A percentile compares a stretch with the other conserved stretches of the same genome.
Conservation (phyloP, 2,329 filamentous ascomycete genomes). For the Colletotrichum truncatum region DNA sequence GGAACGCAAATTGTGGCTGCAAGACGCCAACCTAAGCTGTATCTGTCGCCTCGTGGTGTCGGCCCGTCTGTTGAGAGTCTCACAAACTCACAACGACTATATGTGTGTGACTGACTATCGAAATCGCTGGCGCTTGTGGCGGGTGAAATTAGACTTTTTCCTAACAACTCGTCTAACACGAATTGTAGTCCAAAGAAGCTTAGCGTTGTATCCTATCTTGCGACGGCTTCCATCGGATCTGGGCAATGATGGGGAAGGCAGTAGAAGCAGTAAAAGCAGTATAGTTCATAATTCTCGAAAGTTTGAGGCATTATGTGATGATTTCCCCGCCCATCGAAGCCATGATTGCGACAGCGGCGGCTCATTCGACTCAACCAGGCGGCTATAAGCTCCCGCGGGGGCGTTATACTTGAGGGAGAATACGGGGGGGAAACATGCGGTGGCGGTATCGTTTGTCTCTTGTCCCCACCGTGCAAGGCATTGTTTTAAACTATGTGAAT, state of each 20-base stretch:
- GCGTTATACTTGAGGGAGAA: not conserved
- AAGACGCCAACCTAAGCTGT: not conserved
- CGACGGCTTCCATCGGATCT: not conserved
- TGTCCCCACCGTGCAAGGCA: no score
- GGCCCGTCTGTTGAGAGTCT: not conserved
- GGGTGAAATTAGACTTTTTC: not conserved
- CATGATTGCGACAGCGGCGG: not conserved
- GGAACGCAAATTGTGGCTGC: not conserved
- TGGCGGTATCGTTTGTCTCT: not conserved
- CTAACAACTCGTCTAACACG: not conserved
- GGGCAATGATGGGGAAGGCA: no score
- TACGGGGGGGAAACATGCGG: no score
- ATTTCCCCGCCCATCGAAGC: not conserved
- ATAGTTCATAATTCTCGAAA: not conserved
- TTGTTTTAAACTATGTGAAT: no score
- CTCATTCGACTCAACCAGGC: not conserved
- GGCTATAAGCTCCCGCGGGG: not conserved
- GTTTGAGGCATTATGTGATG: not conserved
- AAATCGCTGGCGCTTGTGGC: not conserved
- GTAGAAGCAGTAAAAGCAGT: no score
- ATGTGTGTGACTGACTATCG: no score
- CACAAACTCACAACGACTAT: no score
- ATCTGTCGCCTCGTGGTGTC: not conserved
- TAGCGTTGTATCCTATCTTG: not conserved
- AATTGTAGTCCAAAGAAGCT: not conserved